phyloP scores from a whole-genome alignment of 2,329 filamentous ascomycete species.

The Volutella citrinella region DNA sequence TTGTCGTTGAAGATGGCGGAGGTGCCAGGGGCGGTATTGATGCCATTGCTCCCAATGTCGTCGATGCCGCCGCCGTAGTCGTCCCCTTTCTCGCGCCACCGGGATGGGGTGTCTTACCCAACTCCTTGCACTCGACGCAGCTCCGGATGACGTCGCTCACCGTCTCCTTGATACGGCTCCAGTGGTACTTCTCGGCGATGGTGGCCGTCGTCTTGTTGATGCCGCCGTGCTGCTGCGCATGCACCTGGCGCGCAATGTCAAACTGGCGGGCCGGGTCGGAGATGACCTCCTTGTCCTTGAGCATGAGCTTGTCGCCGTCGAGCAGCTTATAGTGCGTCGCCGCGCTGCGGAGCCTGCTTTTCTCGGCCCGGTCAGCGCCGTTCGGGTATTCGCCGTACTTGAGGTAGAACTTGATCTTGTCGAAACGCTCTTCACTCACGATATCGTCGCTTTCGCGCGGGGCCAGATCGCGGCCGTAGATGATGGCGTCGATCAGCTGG shows the following conservation, averaged over 20 bases:
- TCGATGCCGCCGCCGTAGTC: conserved; percentile 4
- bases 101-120: conserved; percentile 52
- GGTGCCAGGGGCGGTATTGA: too few species aligned
- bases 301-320: conserved; percentile 79
- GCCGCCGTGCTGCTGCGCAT: conserved; percentile 75
- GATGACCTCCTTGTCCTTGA: conserved; percentile 97
- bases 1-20: too few species aligned
- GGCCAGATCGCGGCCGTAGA: conserved; percentile 66
- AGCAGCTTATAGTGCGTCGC: conserved; percentile 92
- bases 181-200: conserved; percentile 93
- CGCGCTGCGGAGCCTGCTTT: conserved; percentile 87
- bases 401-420: conserved; percentile 97
- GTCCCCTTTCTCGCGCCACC: conserved; percentile 22
- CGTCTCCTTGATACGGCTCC: conserved; percentile 97
- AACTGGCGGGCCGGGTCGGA: conserved; percentile 87
- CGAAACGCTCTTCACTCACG: conserved; percentile 93
- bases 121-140: conserved; percentile 84
- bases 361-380: conserved; percentile 91
- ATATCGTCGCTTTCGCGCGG: conserved; percentile 69
- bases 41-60: conserved; percentile 4
- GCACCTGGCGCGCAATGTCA: conserved; percentile 77
- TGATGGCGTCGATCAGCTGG: conserved; percentile 71
- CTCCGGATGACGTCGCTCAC: conserved; percentile 92
- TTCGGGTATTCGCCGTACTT: conserved; percentile 91
- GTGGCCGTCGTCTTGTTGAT: conserved; percentile 98